Conservation (phyloP, 169 alveolate species). For the Eimeria praecox region DNA sequence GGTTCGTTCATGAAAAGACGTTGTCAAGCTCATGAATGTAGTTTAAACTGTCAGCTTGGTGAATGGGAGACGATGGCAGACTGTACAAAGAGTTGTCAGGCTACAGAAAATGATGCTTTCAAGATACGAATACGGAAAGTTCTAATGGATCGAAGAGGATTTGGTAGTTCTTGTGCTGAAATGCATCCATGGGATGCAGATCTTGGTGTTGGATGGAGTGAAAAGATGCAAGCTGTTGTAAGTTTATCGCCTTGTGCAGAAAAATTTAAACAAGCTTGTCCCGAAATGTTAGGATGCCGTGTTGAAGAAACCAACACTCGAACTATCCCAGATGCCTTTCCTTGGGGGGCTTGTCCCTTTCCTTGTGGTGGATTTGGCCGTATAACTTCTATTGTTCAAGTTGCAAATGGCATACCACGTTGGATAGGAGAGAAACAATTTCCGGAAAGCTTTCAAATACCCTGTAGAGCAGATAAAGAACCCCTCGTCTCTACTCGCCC, state of each 20-base stretch:
- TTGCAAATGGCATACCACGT: slow-evolving; percentile 79
- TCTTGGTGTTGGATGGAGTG: slow-evolving; percentile 70
- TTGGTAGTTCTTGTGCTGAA: slow-evolving; percentile 60
- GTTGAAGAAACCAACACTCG: slow-evolving; percentile 68
- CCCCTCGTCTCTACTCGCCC: slow-evolving; percentile 66
- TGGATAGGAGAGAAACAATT: slow-evolving; percentile 80
- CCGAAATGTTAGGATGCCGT: slow-evolving; percentile 68
- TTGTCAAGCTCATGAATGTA: slow-evolving; percentile 48
- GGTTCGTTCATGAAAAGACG: slow-evolving; percentile 62
- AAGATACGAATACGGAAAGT: slow-evolving; percentile 74
- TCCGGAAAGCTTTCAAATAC: slow-evolving; percentile 74
- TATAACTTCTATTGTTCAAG: slow-evolving; percentile 77
- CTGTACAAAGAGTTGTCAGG: slow-evolving; percentile 78
- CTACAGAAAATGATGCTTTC: slow-evolving; percentile 46
- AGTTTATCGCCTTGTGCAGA: slow-evolving; percentile 59
- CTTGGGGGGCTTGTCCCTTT: slow-evolving; percentile 82
- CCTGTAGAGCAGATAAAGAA: slow-evolving; percentile 77
- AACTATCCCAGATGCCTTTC: slow-evolving; percentile 67
- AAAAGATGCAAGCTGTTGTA: slow-evolving; percentile 66
- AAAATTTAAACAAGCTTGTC: slow-evolving; percentile 52
- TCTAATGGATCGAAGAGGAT: slow-evolving; percentile 55
- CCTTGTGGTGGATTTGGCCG: slow-evolving; percentile 80
- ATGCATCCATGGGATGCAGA: slow-evolving; percentile 77
- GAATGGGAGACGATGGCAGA: slow-evolving; percentile 79
- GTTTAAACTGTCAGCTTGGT: slow-evolving; percentile 72